These are phyloP conservation scores for Naganishia liquefaciens DNA, from an alignment of 1,284 basidiomycete genomes.

Conservation along the genomic window DNA sequence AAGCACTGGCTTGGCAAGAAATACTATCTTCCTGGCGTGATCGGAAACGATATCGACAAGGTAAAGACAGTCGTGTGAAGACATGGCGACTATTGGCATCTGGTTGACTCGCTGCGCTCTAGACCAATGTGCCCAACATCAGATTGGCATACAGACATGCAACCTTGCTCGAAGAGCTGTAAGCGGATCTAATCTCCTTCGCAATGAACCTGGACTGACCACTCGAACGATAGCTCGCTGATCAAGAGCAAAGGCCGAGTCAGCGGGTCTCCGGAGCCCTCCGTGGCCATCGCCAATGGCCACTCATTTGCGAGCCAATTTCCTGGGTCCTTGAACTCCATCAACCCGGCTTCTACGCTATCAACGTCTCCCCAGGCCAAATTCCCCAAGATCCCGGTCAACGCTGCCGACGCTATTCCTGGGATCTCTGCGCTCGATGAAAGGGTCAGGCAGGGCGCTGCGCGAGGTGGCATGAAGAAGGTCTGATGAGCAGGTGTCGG, in stretches of 20 bases:
- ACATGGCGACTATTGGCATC: no score
- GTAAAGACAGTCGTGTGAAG: constrained; percentile 51
- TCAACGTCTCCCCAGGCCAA: constrained; percentile 25
- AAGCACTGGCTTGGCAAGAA: constrained; percentile 90
- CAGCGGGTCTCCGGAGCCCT: constrained; percentile 8
- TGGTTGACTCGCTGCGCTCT: constrained; percentile 6
- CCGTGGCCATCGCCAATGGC: constrained; percentile 11
- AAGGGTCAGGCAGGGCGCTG: constrained; percentile 28
- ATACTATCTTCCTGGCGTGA: constrained; percentile 85
- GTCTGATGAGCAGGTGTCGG: constrained; percentile 1
- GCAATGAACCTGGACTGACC: not conserved
- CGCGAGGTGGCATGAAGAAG: constrained; percentile 22
- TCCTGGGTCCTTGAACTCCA: constrained; percentile 1
- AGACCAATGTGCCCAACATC: constrained; percentile 95
- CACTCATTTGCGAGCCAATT: constrained; percentile 14
- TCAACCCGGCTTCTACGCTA: constrained; percentile 29
- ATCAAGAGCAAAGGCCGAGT: constrained; percentile 31
- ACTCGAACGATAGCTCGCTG: constrained; percentile 14
- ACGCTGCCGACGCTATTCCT: constrained; percentile 27
- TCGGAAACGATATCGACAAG: constrained; percentile 90
- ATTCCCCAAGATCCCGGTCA: constrained; percentile 34
- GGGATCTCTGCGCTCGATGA: constrained; percentile 35
- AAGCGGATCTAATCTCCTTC: constrained; percentile 26
- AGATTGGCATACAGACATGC: constrained; percentile 84
- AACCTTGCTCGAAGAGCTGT: constrained; percentile 81